Percentiles rank a stretch among this genome's conserved stretches.
Evolutionary conservation across 2,329 filamentous ascomycete species (phyloP).

Genomic region (Colletotrichum scovillei): DNA sequence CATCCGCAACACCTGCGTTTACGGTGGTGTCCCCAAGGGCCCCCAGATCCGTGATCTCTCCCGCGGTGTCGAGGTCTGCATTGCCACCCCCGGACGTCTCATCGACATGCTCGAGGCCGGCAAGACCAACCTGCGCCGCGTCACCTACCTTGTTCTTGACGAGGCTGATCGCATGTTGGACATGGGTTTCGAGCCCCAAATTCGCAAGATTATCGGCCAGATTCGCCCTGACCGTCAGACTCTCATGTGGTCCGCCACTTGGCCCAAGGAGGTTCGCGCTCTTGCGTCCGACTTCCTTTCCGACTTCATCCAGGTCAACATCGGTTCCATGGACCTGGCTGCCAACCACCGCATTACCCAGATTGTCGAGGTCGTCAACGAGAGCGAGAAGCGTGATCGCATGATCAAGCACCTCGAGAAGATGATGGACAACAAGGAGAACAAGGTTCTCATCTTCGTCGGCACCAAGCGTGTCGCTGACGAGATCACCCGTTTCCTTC

Average conservation of each 20-base stretch:
- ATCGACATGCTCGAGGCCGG: slow-evolving; percentile 99
- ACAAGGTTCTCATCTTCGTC: slow-evolving; percentile 97
- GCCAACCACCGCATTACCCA: slow-evolving; percentile 99
- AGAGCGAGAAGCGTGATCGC: slow-evolving; percentile 96
- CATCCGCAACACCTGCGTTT: slow-evolving; percentile 98
- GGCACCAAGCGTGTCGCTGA: slow-evolving; percentile 95
- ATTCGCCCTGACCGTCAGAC: slow-evolving; percentile 99
- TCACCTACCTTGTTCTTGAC: slow-evolving; percentile 97
- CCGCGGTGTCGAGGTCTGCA: slow-evolving; percentile 97
- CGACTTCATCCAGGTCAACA: slow-evolving; percentile 99
- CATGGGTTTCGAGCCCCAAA: slow-evolving; percentile 99
- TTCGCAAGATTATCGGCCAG: slow-evolving; percentile 97
- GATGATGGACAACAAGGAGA: slow-evolving; percentile 95
- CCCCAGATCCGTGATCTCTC: slow-evolving; percentile 95
- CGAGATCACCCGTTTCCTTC: slow-evolving; percentile 96
- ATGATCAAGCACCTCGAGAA: slow-evolving; percentile 99
- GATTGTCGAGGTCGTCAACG: slow-evolving; percentile 94
- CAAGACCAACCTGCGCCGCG: slow-evolving; percentile 97
- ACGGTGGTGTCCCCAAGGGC: slow-evolving; percentile 98
- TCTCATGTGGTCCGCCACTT: slow-evolving; percentile 99
- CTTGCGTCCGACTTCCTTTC: slow-evolving; percentile 90
- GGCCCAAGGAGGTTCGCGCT: slow-evolving; percentile 97
- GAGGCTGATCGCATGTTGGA: slow-evolving; percentile 99
- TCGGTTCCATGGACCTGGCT: slow-evolving; percentile 94
- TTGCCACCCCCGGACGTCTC: slow-evolving; percentile 95